Evolutionary conservation across 83 land plant species (phyloP).

Genomic region (Diphasiastrum complanatum): DNA sequence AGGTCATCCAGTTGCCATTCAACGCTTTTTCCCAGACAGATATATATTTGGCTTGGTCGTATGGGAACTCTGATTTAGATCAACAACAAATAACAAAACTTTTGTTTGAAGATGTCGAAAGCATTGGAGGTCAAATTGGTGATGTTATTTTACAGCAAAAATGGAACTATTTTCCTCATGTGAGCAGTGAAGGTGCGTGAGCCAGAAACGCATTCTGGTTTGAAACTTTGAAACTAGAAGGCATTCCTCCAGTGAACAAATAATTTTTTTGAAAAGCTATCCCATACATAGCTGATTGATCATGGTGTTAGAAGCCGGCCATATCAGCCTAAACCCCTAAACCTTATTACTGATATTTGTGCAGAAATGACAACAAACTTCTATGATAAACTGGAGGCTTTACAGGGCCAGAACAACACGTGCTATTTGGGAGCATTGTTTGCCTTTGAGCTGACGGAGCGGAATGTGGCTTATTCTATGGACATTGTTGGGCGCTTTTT

Average conservation of each 20-base stretch:
- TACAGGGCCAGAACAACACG: slow-evolving; percentile 49
- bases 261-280: too few relatives aligned
- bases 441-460: slow-evolving; percentile 68
- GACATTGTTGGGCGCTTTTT: slow-evolving; percentile 45
- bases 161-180: slow-evolving; percentile 56
- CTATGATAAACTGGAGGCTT: slow-evolving; percentile 40
- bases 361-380: slow-evolving; percentile 56
- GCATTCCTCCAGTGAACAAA: too few relatives aligned
- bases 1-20: slow-evolving; percentile 58
- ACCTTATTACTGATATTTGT: too few relatives aligned
- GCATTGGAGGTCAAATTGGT: slow-evolving; percentile 46
- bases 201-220: too few relatives aligned
- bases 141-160: too few relatives aligned
- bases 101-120: slow-evolving; percentile 24
- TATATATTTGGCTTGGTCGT: slow-evolving; percentile 54
- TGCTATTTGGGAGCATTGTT: slow-evolving; percentile 52
- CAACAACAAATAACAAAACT: slow-evolving; percentile 31
- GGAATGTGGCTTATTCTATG: slow-evolving; percentile 48
- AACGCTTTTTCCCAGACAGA: slow-evolving; percentile 42
- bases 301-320: too few relatives aligned
- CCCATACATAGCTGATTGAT: too few relatives aligned
- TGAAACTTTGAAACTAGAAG: too few relatives aligned
- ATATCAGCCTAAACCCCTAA: too few relatives aligned
- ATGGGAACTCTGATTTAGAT: slow-evolving; percentile 36
- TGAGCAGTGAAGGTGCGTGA: slow-evolving; percentile 39